Conservation (phyloP, 257 asterid genomes). For the Jaltomata sinuosa region DNA sequence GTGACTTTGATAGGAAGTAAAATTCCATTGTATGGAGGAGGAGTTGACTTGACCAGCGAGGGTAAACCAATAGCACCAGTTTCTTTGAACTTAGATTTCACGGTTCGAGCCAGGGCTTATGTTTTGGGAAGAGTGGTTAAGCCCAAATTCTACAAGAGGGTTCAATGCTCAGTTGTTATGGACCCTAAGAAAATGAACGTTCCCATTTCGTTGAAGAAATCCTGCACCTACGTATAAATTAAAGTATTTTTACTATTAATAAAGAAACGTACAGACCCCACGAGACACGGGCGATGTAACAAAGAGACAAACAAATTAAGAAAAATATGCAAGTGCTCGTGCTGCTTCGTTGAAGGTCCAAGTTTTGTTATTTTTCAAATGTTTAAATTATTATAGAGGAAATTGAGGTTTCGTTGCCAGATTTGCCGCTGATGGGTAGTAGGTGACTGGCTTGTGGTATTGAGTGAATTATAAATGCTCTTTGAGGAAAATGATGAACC, state of each 20-base stretch:
- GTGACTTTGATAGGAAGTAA: conserved; percentile 37
- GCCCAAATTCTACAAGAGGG: conserved; percentile 52
- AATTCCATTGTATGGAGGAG: conserved; percentile 84
- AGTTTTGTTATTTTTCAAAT: not conserved
- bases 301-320: not conserved
- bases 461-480: not conserved
- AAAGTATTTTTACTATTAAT: not conserved
- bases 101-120: conserved; percentile 63
- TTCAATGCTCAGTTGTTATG: conserved; percentile 47
- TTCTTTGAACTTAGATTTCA: conserved; percentile 43
- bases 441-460: not conserved
- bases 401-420: not conserved
- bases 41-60: conserved; percentile 44
- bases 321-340: not conserved
- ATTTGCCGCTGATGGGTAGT: not conserved
- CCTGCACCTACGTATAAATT: conserved; percentile 40
- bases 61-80: conserved; percentile 59
- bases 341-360: not conserved
- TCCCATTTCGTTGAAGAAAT: conserved; percentile 36
- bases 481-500: not conserved
- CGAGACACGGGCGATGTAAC: not conserved
- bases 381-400: not conserved
- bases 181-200: conserved; percentile 64
- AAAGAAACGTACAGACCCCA: not conserved
- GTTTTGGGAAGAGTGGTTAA: conserved; percentile 76